phyloP scores from a whole-genome alignment of 352 stramenopile species.

The Globisporangium barbulae region DNA sequence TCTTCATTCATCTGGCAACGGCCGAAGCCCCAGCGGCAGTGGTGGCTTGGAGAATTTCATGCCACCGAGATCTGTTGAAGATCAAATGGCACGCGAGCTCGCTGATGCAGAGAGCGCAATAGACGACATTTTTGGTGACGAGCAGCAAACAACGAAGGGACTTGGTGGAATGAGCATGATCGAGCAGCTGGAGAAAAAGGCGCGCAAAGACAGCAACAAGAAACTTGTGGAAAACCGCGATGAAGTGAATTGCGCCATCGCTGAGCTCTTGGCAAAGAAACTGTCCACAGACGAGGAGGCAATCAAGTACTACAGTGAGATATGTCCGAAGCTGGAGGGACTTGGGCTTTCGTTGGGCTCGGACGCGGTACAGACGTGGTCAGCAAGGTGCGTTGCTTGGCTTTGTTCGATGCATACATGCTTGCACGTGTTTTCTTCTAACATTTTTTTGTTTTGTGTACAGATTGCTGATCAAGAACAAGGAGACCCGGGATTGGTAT shows the following conservation, averaged over 20 bases:
- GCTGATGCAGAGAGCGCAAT: conserved; percentile 75
- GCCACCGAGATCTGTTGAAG: conserved; percentile 51
- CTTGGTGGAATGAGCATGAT: conserved; percentile 84
- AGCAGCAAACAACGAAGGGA: conserved; percentile 62
- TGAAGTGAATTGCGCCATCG: conserved; percentile 58
- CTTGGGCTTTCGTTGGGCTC: conserved; percentile 62
- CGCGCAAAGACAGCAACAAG: conserved; percentile 83
- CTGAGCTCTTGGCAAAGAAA: conserved; percentile 42
- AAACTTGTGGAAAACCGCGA: conserved; percentile 77
- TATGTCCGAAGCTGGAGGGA: conserved; percentile 56
- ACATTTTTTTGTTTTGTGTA: neutral
- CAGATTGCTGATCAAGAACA: conserved; percentile 84
- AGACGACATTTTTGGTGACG: conserved; percentile 83
- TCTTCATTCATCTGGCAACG: conserved; percentile 2
- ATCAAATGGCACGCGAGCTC: conserved; percentile 83
- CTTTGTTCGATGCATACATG: neutral
- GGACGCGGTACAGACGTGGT: conserved; percentile 80
- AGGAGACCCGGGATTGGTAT: conserved; percentile 85
- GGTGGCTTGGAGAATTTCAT: conserved; percentile 21
- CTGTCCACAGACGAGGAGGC: conserved; percentile 63
- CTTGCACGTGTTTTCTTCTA: neutral
- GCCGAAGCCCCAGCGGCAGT: conserved; percentile 17
- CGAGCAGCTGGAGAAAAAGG: conserved; percentile 85
- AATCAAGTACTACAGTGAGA: conserved; percentile 60
- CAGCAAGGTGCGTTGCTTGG: conserved; percentile 34